Percentiles rank a stretch among this genome's conserved stretches.
Conservation (phyloP, 139 green algal genomes). For the Chlamydomonas incerta region DNA sequence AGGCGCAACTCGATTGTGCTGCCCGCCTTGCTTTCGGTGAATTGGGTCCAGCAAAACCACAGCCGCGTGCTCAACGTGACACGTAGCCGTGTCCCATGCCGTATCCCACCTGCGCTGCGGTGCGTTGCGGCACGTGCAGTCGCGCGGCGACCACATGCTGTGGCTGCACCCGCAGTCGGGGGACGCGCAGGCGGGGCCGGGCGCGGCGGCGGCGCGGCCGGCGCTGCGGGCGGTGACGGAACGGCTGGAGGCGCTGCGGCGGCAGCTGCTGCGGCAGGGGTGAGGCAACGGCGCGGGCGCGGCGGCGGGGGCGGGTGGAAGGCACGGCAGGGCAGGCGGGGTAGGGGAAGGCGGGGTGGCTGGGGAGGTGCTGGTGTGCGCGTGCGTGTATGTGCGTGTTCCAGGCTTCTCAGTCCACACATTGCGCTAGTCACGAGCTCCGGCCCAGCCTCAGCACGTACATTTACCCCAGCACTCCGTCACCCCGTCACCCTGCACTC, state of each 20-base stretch:
- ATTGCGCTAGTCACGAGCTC: too few relatives aligned
- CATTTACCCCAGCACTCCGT: too few relatives aligned
- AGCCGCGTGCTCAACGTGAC: background rate
- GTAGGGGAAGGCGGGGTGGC: too few relatives aligned
- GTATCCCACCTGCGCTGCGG: too few relatives aligned
- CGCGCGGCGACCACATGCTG: constrained; percentile 53
- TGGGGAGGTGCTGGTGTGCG: background rate
- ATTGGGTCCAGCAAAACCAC: background rate
- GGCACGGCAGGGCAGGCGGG: background rate
- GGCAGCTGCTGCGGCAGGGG: constrained; percentile 47
- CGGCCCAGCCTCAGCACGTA: too few relatives aligned
- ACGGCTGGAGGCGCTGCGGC: constrained; percentile 19
- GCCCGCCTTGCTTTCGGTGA: background rate
- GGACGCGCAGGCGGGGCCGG: constrained; percentile 16
- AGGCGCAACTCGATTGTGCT: too few relatives aligned
- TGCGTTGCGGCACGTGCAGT: too few relatives aligned
- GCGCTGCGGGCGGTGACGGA: constrained; percentile 42
- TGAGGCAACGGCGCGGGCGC: constrained; percentile 9
- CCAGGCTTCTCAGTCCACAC: background rate
- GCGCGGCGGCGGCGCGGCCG: constrained; percentile 15
- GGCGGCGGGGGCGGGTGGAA: background rate
- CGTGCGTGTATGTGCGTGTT: too few relatives aligned
- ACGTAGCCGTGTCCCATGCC: background rate
- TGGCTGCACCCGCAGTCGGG: constrained; percentile 54
- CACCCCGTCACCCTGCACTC: too few relatives aligned